Evolutionary conservation across 257 asterid genomes (phyloP), one percentile per base, ranked within the genome.

Genomic region (Perilla frutescens): DNA sequence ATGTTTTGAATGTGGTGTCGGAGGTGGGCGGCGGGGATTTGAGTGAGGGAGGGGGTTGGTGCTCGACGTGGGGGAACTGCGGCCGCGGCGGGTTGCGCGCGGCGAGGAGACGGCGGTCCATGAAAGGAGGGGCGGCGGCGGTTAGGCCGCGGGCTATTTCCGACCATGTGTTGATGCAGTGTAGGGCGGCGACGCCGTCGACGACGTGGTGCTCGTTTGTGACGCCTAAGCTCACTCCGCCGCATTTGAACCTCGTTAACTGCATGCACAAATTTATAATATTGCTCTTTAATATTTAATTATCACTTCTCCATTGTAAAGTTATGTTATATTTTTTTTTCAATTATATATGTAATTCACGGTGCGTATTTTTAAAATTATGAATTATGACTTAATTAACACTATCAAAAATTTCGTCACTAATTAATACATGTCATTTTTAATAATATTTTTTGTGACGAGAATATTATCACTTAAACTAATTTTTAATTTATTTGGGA

Each of bases 141-240:
- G 78, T 81, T 5, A 76, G 78, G n/a, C 90, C 91, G 0, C 92
- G 91, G 20, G 94, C 89, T 74, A 86, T 79, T 26, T 86, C 88
- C 2, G 94, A 84, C 96, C 96, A 87, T 31, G 97, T 74, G 78
- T 84, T 89, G 82, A 85, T 81, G 81, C 82, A 91, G 70, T 89
- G 92, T 40, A 84, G 81, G 9, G 78, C 87, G 2, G 97, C 86
- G 62, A 79, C 55, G 14, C 96, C 97, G 57, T 91, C 97, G 1
- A 85, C 81, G 5, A 73, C 80, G 3, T 85, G 87, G 36, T 91
- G 97, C 44, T 87, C 86, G 84, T 75, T 84, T 0, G 85, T 86
- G 5, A 84, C 82, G 1, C 96, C 92, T 15, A 91, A 80, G 45
- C 92, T 85, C 5, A 86, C 92, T 49, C 97, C 97, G 1, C 97